These are phyloP conservation scores for Hypoxylon crocopeplum DNA, from an alignment of 495 filamentous ascomycete genomes.

Conservation along the genomic window DNA sequence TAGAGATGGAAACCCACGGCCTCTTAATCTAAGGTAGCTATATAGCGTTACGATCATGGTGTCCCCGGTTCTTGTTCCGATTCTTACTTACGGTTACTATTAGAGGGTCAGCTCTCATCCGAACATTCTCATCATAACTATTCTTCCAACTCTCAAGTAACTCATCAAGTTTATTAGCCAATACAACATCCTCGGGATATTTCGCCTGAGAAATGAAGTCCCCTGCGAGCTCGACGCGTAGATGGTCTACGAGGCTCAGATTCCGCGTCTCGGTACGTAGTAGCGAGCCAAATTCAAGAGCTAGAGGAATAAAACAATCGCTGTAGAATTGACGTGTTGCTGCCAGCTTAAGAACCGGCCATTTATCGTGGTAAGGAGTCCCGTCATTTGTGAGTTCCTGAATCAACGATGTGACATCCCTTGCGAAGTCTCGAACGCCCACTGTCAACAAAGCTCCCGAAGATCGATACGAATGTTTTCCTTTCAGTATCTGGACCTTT, in stretches of 20 bases:
- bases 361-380: not conserved
- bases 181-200: not conserved
- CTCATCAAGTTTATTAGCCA: not conserved
- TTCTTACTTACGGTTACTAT: not conserved
- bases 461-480: not conserved
- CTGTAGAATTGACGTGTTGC: not conserved
- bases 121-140: not conserved
- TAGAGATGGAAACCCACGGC: too few species aligned
- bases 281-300: slow-evolving; percentile 1
- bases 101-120: not conserved
- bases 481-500: slow-evolving; percentile 11
- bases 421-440: not conserved
- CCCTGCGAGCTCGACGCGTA: slow-evolving; percentile 17
- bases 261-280: not conserved
- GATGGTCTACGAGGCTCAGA: not conserved
- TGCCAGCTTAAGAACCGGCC: not conserved
- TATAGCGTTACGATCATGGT: not conserved
- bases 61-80: not conserved
- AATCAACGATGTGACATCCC: not conserved
- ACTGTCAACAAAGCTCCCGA: not conserved
- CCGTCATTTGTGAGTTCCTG: not conserved
- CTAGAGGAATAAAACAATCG: not conserved
- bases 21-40: too few species aligned
- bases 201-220: not conserved
- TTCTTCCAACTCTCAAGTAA: not conserved